Conservation (phyloP, 2,329 filamentous ascomycete genomes). For the Pseudogymnoascus sp. region DNA sequence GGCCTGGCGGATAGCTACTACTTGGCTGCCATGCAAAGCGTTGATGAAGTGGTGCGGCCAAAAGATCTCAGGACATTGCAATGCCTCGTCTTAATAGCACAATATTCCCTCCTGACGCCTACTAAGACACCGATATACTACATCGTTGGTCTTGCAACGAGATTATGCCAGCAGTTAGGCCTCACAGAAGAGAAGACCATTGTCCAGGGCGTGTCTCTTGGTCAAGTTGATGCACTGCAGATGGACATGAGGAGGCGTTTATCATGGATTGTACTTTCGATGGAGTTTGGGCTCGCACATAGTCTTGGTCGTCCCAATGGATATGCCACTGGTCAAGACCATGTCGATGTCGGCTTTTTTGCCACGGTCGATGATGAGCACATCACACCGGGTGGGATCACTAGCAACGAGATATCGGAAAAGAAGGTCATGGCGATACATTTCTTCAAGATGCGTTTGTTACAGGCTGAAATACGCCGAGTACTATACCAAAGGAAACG, state of each 20-base stretch:
- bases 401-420: conserved; percentile 62
- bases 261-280: conserved; percentile 79
- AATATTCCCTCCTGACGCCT: conserved; percentile 87
- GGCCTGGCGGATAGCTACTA: conserved; percentile 94
- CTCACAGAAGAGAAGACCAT: conserved; percentile 87
- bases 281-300: conserved; percentile 84
- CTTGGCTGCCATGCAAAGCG: conserved; percentile 74
- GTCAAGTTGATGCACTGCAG: conserved; percentile 60
- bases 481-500: conserved; percentile 80
- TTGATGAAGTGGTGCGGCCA: conserved; percentile 75
- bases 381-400: conserved; percentile 71
- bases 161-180: conserved; percentile 82
- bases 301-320: conserved; percentile 80
- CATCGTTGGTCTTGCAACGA: conserved; percentile 78
- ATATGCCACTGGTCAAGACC: conserved; percentile 73
- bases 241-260: conserved; percentile 84
- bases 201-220: conserved; percentile 46
- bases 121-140: conserved; percentile 91
- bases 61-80: conserved; percentile 88
- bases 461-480: conserved; percentile 81
- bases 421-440: conserved; percentile 88
- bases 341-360: conserved; percentile 81
- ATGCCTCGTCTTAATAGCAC: conserved; percentile 77
- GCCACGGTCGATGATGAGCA: conserved; percentile 72
- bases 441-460: conserved; percentile 82